Evolutionary conservation across 352 stramenopile species (phyloP).

Genomic region (Globisporangium ultimum): DNA sequence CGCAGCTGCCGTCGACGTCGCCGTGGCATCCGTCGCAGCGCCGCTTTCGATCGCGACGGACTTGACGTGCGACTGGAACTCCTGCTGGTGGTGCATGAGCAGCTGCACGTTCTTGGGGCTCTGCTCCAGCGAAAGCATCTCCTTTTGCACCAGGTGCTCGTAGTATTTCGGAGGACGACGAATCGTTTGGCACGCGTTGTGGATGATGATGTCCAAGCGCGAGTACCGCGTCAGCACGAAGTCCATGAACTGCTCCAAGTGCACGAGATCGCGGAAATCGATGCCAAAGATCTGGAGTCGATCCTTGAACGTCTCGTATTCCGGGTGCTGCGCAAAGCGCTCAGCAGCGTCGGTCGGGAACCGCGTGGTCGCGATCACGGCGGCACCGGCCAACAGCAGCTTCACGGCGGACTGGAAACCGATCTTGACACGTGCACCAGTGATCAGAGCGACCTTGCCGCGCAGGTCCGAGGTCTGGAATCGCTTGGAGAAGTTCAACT

Average conservation of each 20-base stretch:
- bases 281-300: slow-evolving; percentile 95
- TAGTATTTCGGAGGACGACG: slow-evolving; percentile 94
- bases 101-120: slow-evolving; percentile 51
- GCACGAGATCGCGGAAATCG: slow-evolving; percentile 94
- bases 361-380: slow-evolving; percentile 93
- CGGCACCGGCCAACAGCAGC: slow-evolving; percentile 88
- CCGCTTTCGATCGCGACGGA: slow-evolving; percentile 36
- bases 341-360: slow-evolving; percentile 93
- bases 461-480: slow-evolving; percentile 89
- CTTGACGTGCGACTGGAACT: slow-evolving; percentile 72
- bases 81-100: slow-evolving; percentile 74
- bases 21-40: slow-evolving; percentile 6
- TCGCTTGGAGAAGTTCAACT: slow-evolving; percentile 94
- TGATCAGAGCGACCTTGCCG: slow-evolving; percentile 92
- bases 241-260: slow-evolving; percentile 94
- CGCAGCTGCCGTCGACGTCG: slow-evolving; percentile 13
- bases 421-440: slow-evolving; percentile 96
- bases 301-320: slow-evolving; percentile 93
- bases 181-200: slow-evolving; percentile 98
- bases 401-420: slow-evolving; percentile 95
- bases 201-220: slow-evolving; percentile 96
- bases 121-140: slow-evolving; percentile 60
- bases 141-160: slow-evolving; percentile 85
- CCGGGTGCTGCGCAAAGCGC: slow-evolving; percentile 88
- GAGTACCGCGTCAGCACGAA: slow-evolving; percentile 76